Evolutionary conservation across 2,329 filamentous ascomycete species (phyloP).

Genomic region (Tolypocladium amazonense): DNA sequence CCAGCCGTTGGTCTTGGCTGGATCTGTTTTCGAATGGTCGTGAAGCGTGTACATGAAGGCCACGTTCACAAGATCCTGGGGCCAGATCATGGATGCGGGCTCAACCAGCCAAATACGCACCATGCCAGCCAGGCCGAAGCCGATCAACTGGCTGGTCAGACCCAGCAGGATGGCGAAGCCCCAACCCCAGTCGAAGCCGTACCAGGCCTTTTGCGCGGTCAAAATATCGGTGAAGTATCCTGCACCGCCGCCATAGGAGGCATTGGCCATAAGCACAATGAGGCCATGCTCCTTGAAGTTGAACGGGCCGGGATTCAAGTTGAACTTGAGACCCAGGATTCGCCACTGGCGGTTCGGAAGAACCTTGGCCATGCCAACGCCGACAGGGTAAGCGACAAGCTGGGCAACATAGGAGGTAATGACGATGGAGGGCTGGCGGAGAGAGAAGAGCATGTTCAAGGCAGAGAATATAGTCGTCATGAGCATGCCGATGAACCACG

Average conservation of each 20-base stretch:
- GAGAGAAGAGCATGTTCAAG: constrained; percentile 30
- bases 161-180: constrained; percentile 46
- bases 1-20: constrained; percentile 31
- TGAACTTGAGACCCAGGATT: constrained; percentile 30
- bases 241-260: constrained; percentile 27
- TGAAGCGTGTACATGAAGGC: constrained; percentile 35
- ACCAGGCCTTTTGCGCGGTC: constrained; percentile 32
- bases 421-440: constrained; percentile 23
- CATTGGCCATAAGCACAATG: constrained; percentile 45
- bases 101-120: constrained; percentile 45
- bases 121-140: constrained; percentile 49
- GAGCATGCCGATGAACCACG: constrained; percentile 33
- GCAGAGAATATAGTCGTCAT: constrained; percentile 34
- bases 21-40: constrained; percentile 28
- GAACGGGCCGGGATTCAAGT: constrained; percentile 37
- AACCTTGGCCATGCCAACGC: constrained; percentile 29
- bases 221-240: constrained; percentile 31
- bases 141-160: constrained; percentile 48
- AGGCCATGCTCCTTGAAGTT: constrained; percentile 43
- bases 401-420: constrained; percentile 27
- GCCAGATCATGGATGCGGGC: constrained; percentile 54
- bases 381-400: constrained; percentile 31
- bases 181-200: constrained; percentile 38
- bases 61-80: constrained; percentile 35
- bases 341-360: constrained; percentile 30